Evolutionary conservation across 352 stramenopile species (phyloP), one percentile per base, ranked within the genome.

Genomic region (Elongisporangium anandrum): DNA sequence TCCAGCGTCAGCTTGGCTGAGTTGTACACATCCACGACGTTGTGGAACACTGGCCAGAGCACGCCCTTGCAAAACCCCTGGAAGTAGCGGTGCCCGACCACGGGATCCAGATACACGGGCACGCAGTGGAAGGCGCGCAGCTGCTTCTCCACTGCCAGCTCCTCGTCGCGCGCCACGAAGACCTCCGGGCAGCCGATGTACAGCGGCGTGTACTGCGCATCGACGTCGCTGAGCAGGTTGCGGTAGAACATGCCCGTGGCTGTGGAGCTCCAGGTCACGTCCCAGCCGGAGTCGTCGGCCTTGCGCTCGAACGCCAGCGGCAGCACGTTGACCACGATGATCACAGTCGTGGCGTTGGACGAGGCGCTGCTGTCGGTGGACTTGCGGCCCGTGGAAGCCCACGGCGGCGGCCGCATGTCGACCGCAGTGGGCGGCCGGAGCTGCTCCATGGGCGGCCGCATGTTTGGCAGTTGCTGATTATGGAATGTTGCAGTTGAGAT

Each of bases 1-100:
- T 92, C 84, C 16, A 92, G 67, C 39, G 73, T 64, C 20, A 92
- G 70, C 63, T 88, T 68, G 19, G 83, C 81, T 45, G 79, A 87
- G 59, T 91, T 92, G 70, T 99, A 99, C 1, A 99, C 94, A 59
- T 98, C 96, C 34, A 98, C 87, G 5, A 98, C 90, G 69, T 99
- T 98, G 75, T 99, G 97, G 63, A 99, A 94, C 26, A 98, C 84
- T 1, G 96, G 96, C 97, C 96, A 99, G 16, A 99, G 83, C n/a
- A 98, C 85, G 51, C 95, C 93, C 69, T 99, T 98, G 77, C 96
- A 99, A 67, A 98, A 99, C 19, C 89, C 91, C 69, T 97, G 79
- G 68, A 94, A 96, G 71, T 94, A 94, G 21, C 73, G 77, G 54
- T 94, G 79, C 21, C 81, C 82, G 41, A 98, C 68, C 4, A 73